phyloP scores from a whole-genome alignment of 139 green algal genomes.

The Chlorokybus atmophyticus region DNA sequence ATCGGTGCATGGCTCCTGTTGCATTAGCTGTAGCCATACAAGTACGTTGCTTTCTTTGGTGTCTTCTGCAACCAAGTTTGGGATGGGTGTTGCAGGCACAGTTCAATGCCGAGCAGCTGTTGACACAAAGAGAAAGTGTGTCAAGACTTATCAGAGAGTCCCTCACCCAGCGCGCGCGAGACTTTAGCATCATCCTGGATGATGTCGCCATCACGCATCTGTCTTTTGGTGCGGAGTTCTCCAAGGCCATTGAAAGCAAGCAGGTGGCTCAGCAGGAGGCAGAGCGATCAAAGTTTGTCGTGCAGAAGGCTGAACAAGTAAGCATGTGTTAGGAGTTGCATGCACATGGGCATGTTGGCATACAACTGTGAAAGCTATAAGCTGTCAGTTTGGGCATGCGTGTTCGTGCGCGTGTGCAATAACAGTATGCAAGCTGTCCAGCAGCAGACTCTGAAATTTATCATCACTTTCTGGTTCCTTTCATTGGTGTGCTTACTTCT shows the following conservation, averaged over 20 bases:
- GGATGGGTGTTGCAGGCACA: slow-evolving; percentile 52
- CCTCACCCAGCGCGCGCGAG: slow-evolving; percentile 58
- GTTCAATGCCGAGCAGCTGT: slow-evolving; percentile 97
- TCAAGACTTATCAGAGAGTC: slow-evolving; percentile 29
- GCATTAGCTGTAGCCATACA: slow-evolving; percentile 4
- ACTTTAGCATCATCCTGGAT: slow-evolving; percentile 97
- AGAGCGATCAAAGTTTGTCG: slow-evolving; percentile 69
- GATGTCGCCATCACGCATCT: slow-evolving; percentile 98
- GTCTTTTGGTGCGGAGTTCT: slow-evolving; percentile 91
- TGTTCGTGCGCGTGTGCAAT: too few species aligned
- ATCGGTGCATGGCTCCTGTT: not conserved
- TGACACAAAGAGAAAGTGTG: slow-evolving; percentile 82
- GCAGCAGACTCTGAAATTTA: too few species aligned
- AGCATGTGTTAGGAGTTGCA: too few species aligned
- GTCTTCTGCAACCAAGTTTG: not conserved
- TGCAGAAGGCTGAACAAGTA: slow-evolving; percentile 38
- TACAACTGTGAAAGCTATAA: too few species aligned
- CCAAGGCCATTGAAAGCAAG: slow-evolving; percentile 88
- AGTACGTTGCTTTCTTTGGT: slow-evolving; percentile 1
- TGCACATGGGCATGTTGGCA: too few species aligned
- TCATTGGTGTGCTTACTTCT: too few species aligned
- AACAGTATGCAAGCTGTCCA: too few species aligned
- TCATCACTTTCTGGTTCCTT: too few species aligned
- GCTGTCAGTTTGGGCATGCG: too few species aligned
- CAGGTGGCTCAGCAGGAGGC: slow-evolving; percentile 98